phyloP scores from a whole-genome alignment of 768 basidiomycete species.

The Boletus vermiculosoides region DNA sequence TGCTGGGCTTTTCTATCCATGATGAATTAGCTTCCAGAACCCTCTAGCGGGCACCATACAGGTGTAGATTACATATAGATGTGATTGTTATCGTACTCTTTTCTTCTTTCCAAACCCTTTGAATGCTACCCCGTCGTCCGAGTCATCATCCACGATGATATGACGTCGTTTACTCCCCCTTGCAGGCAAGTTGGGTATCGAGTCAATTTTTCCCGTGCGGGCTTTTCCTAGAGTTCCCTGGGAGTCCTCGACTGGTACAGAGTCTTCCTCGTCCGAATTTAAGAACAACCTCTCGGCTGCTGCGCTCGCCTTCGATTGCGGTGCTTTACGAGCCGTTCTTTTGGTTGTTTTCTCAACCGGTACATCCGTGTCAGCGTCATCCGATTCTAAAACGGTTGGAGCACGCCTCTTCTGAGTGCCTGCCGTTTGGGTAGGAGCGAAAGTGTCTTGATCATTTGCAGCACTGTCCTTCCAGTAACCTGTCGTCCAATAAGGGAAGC shows the following conservation, averaged over 20 bases:
- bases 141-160: conserved; percentile 60
- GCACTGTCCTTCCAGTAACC: conserved; percentile 56
- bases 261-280: conserved; percentile 45
- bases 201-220: conserved; percentile 3
- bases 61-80: conserved; percentile 6
- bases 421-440: conserved; percentile 18
- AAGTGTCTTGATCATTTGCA: conserved; percentile 14
- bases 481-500: conserved; percentile 23
- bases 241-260: not conserved
- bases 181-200: conserved; percentile 5
- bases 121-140: conserved; percentile 71
- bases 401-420: conserved; percentile 25
- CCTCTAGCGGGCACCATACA: not conserved
- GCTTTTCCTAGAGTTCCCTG: conserved; percentile 1
- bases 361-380: conserved; percentile 33
- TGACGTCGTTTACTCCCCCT: conserved; percentile 29
- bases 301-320: conserved; percentile 27
- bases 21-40: conserved; percentile 51
- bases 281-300: conserved; percentile 48
- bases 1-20: conserved; percentile 81
- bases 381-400: conserved; percentile 40
- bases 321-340: conserved; percentile 22
- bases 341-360: conserved; percentile 16
- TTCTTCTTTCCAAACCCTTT: conserved; percentile 52
- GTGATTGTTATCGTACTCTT: conserved; percentile 6